Percentiles rank a stretch among this genome's conserved stretches.
Conservation (phyloP, 2,329 filamentous ascomycete genomes). For the Chaetomium globosum region DNA sequence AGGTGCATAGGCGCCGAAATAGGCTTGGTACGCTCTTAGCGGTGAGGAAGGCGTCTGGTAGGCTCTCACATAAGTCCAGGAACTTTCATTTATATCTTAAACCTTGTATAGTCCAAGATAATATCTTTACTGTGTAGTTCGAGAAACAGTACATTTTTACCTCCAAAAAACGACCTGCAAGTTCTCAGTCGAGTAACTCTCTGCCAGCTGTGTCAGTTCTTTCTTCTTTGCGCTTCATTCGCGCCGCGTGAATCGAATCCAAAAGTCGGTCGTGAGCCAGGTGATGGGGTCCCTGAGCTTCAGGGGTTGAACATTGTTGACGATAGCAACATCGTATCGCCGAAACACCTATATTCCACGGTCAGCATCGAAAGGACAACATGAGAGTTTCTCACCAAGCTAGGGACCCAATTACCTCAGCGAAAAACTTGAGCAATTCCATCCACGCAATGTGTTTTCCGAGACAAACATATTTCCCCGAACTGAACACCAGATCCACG, state of each 20-base stretch:
- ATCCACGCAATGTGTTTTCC: constrained; percentile 1
- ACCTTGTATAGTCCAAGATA: too few relatives aligned
- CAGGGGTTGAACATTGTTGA: neutral
- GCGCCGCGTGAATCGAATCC: neutral
- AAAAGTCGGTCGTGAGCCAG: neutral
- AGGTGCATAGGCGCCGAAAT: too few relatives aligned
- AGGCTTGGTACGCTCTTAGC: too few relatives aligned
- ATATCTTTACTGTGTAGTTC: too few relatives aligned
- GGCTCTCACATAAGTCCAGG: too few relatives aligned
- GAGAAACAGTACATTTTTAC: too few relatives aligned
- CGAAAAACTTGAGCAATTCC: neutral
- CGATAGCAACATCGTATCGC: neutral
- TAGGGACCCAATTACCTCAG: neutral
- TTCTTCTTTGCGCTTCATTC: too few relatives aligned
- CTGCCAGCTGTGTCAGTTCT: too few relatives aligned
- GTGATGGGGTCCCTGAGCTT: neutral
- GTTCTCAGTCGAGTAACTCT: too few relatives aligned
- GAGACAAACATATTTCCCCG: neutral
- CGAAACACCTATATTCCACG: neutral
- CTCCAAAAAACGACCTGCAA: too few relatives aligned
- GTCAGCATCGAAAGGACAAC: neutral
- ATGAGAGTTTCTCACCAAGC: neutral
- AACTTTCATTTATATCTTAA: too few relatives aligned
- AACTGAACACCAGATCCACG: neutral
- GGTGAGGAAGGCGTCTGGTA: too few relatives aligned